phyloP scores from a whole-genome alignment of 768 basidiomycete genomes.

The Mycena maculata region DNA sequence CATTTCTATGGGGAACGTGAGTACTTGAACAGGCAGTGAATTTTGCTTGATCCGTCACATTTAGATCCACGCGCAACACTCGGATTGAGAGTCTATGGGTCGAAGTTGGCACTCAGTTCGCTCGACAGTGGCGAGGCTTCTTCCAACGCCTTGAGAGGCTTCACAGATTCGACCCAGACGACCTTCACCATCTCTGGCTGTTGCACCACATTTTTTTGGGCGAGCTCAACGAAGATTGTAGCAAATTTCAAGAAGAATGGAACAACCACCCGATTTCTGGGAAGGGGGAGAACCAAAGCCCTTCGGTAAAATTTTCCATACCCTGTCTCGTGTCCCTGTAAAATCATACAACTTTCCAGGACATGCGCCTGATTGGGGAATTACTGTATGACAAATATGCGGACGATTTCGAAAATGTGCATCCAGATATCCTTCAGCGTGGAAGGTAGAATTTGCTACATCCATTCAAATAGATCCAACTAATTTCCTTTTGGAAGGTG shows the following conservation, averaged over 20 bases:
- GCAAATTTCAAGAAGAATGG: background rate
- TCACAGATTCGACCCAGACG: background rate
- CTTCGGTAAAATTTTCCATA: background rate
- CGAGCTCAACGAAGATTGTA: background rate
- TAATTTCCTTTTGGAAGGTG: background rate
- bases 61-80: background rate
- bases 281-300: background rate
- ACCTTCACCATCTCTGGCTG: background rate
- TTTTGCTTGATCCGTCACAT: background rate
- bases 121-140: background rate
- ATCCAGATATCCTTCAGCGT: background rate
- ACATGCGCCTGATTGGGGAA: background rate
- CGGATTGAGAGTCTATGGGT: background rate
- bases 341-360: background rate
- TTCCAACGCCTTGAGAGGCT: background rate
- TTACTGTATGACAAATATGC: background rate
- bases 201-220: background rate
- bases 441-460: background rate
- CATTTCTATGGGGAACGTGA: slow-evolving; percentile 5
- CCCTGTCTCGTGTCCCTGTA: background rate
- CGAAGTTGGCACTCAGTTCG: slow-evolving; percentile 4
- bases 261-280: background rate
- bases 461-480: background rate
- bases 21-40: too few species aligned
- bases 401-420: background rate